Evolutionary conservation across 257 asterid species (phyloP).

Genomic region (Ehretia macrophylla): DNA sequence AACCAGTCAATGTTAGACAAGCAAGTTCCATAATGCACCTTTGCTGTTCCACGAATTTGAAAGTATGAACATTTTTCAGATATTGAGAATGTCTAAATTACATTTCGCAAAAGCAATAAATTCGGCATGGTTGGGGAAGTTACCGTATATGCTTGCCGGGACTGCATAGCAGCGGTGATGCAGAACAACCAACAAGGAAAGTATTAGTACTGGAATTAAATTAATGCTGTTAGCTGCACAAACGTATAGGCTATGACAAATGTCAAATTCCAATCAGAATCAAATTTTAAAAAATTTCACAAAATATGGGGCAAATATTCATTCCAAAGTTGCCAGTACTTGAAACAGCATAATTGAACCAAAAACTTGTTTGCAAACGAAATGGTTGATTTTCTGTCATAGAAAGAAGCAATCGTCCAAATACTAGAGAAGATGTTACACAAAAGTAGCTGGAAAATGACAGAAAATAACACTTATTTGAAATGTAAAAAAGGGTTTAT

Average conservation of each 20-base stretch:
- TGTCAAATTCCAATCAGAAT: background rate
- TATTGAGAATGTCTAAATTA: background rate
- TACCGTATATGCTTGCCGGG: constrained; percentile 94
- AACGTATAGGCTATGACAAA: background rate
- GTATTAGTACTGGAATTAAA: constrained; percentile 22
- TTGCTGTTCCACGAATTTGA: constrained; percentile 46
- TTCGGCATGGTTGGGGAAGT: constrained; percentile 9
- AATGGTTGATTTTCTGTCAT: too few species aligned
- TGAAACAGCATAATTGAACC: too few species aligned
- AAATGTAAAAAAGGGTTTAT: too few species aligned
- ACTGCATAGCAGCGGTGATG: constrained; percentile 45
- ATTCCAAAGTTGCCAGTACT: too few species aligned
- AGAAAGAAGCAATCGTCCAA: too few species aligned
- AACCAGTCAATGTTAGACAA: constrained; percentile 93
- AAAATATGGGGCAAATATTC: too few species aligned
- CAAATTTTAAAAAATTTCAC: background rate
- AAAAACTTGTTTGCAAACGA: too few species aligned
- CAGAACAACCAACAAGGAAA: constrained; percentile 4
- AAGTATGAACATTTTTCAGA: constrained; percentile 5
- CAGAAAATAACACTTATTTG: too few species aligned
- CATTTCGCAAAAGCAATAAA: background rate
- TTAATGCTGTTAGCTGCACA: background rate
- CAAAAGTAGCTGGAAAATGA: too few species aligned
- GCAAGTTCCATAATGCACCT: constrained; percentile 88
- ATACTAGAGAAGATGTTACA: too few species aligned